Evolutionary conservation across 805 yeast genomes (phyloP).

Genomic region (Brettanomyces anomalus): DNA sequence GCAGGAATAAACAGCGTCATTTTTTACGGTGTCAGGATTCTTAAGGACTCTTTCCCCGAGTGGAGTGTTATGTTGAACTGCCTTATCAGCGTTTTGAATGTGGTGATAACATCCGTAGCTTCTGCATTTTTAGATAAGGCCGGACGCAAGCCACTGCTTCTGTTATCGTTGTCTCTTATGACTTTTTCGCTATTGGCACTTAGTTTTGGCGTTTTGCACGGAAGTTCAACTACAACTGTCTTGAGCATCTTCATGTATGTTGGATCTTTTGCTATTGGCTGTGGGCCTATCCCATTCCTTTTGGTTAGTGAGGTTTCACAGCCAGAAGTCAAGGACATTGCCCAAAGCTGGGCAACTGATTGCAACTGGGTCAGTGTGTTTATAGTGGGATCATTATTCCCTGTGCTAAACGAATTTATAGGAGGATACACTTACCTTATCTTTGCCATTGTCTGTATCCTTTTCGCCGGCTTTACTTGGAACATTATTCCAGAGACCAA

Average conservation of each 20-base stretch:
- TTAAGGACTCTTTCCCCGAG: slow-evolving; percentile 63
- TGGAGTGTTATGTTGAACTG: slow-evolving; percentile 68
- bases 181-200: slow-evolving; percentile 53
- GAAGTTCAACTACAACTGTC: slow-evolving; percentile 42
- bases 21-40: slow-evolving; percentile 84
- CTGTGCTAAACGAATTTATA: slow-evolving; percentile 49
- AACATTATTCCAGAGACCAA: slow-evolving; percentile 66
- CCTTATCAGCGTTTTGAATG: slow-evolving; percentile 65
- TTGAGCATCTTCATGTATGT: slow-evolving; percentile 65
- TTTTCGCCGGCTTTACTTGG: slow-evolving; percentile 39
- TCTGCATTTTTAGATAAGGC: slow-evolving; percentile 66
- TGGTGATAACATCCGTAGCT: slow-evolving; percentile 61
- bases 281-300: slow-evolving; percentile 94
- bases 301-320: slow-evolving; percentile 86
- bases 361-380: slow-evolving; percentile 91
- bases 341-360: slow-evolving; percentile 89
- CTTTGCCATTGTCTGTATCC: slow-evolving; percentile 51
- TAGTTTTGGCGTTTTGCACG: slow-evolving; percentile 52
- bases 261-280: slow-evolving; percentile 79
- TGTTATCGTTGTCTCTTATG: slow-evolving; percentile 63
- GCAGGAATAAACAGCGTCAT: slow-evolving; percentile 90
- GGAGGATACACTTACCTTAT: slow-evolving; percentile 76
- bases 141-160: slow-evolving; percentile 69
- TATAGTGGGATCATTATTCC: slow-evolving; percentile 71
- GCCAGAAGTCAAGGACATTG: slow-evolving; percentile 65